These are phyloP conservation scores for Spinacia oleracea DNA, from an alignment of 179 eudicot genomes.

Conservation along the genomic window DNA sequence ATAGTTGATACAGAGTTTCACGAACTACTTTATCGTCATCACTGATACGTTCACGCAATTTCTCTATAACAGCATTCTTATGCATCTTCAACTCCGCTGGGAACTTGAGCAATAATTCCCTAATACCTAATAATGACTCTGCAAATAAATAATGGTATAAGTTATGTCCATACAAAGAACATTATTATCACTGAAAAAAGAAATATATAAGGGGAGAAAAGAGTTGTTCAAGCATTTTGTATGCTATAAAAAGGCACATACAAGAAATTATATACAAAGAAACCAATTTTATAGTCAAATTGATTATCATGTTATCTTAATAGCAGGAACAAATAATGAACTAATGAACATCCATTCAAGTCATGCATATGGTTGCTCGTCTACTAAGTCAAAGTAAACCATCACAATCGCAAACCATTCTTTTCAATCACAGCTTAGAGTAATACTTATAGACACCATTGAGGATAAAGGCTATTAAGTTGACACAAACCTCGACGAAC, in stretches of 20 bases:
- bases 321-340: background rate
- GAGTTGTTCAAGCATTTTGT: background rate
- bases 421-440: background rate
- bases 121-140: slow-evolving; percentile 87
- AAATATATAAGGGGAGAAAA: background rate
- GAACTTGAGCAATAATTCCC: slow-evolving; percentile 63
- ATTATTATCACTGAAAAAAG: background rate
- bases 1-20: slow-evolving; percentile 78
- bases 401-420: background rate
- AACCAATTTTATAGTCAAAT: background rate
- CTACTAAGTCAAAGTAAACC: background rate
- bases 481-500: slow-evolving; percentile 70
- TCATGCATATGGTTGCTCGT: background rate
- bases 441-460: background rate
- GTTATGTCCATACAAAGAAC: background rate
- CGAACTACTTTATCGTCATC: slow-evolving; percentile 88
- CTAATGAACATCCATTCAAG: background rate
- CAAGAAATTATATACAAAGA: background rate
- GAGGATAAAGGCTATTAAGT: background rate
- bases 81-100: slow-evolving; percentile 77
- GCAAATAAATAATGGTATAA: slow-evolving; percentile 24
- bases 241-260: background rate
- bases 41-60: slow-evolving; percentile 88
- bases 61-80: slow-evolving; percentile 77
- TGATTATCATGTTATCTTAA: background rate